Evolutionary conservation across 2,329 filamentous ascomycete species (phyloP).

Genomic region (Colletotrichum sojae): DNA sequence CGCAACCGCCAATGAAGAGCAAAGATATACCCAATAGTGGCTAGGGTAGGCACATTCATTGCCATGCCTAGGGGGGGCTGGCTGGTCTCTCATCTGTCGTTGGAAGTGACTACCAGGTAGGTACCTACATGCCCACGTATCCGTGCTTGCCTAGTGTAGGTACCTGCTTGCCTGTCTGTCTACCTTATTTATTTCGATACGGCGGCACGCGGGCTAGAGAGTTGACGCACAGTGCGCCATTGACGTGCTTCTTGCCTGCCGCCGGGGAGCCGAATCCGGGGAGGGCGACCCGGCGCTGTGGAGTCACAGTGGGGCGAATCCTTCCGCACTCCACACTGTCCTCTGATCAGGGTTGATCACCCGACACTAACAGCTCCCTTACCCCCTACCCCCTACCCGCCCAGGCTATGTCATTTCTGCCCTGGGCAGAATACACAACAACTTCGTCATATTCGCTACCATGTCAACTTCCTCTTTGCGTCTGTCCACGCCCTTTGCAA

Average conservation of each 20-base stretch:
- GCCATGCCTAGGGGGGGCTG: too few species aligned
- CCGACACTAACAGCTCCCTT: too few species aligned
- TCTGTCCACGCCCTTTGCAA: not conserved
- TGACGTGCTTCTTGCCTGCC: not conserved
- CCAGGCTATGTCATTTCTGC: not conserved
- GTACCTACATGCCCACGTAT: not conserved
- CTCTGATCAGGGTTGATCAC: not conserved
- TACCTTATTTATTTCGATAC: too few species aligned
- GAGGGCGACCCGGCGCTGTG: conserved; percentile 2
- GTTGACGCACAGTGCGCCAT: conserved; percentile 9
- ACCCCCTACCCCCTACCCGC: too few species aligned
- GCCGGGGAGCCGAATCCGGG: conserved; percentile 1
- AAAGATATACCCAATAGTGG: not conserved
- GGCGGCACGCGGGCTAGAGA: too few species aligned
- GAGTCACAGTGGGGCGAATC: not conserved
- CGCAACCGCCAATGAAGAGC: not conserved
- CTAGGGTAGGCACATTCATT: too few species aligned
- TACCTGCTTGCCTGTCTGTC: not conserved
- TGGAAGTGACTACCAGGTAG: not conserved
- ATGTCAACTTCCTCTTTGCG: not conserved
- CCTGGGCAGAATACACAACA: conserved; percentile 2
- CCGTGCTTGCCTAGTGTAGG: not conserved
- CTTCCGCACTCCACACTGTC: not conserved
- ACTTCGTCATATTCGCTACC: not conserved
- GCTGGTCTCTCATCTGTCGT: too few species aligned